Evolutionary conservation across 1,139 yeast genomes (phyloP), one percentile per base, ranked within the genome.

Genomic region (Candida mesenterica): DNA sequence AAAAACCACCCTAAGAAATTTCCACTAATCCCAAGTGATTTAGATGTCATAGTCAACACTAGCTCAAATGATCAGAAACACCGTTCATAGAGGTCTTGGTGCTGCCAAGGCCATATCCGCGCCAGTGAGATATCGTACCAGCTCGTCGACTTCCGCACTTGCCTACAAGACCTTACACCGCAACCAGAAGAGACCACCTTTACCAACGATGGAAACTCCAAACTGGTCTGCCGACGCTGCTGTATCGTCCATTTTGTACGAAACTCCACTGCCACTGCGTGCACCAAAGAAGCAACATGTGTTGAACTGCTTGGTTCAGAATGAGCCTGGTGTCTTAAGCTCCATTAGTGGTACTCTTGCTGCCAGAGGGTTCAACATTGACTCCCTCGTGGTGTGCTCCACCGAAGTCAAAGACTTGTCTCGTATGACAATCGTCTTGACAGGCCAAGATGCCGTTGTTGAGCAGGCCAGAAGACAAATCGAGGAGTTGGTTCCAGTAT

Each of bases 391-490:
- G 41, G 98, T 92, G 33, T 90, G 97, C 62, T 87, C 83, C 68
- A 92, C 98, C 23, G 97, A 92, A 61, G 97, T 92, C 43, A 82
- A 84, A 64, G 97, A 92, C 59, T 75, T 92, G 50, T 86, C 96
- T 24, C 78, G 98, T 60, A 92, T 92, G 98, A 92, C 98, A 9
- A 87, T 92, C 54, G 96, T 88, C 22, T 73, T 92, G 53, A 83
- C 82, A 42, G 98, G 97, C 42, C 95, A 89, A 60, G 96, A 90
- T 55, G 96, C 95, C 18, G 92, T 92, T 40, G 84, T 92, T 50
- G 98, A 92, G 62, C 98, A 92, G 69, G 97, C 97, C n/a, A 79
- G 98, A 61, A 82, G 97, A 61, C 98, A 92, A 64, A 85, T 92
- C 47, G 98, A 92, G 67, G 97, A 92, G 55, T 75, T 92, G 58